Conservation (phyloP, 2,329 filamentous ascomycete genomes). For the Clonostachys chloroleuca region DNA sequence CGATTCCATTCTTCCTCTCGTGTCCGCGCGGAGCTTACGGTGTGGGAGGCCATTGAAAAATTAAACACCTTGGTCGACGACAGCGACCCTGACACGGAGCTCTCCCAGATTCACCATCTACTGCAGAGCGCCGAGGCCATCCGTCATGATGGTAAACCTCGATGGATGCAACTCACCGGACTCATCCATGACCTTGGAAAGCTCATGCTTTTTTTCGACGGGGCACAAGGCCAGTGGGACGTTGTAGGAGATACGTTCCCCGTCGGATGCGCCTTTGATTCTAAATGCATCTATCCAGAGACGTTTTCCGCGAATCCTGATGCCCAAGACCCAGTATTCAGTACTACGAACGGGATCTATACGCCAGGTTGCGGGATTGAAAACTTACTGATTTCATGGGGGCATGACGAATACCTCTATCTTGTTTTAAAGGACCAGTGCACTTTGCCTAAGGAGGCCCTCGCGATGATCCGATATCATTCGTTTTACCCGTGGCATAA, state of each 20-base stretch:
- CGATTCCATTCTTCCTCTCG: constrained; percentile 54
- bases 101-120: constrained; percentile 86
- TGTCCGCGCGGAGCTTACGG: constrained; percentile 64
- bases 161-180: constrained; percentile 77
- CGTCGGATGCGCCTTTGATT: constrained; percentile 71
- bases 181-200: constrained; percentile 79
- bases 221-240: constrained; percentile 81
- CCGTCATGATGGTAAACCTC: constrained; percentile 75
- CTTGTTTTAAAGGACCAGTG: constrained; percentile 81
- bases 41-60: constrained; percentile 92
- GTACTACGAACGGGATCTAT: constrained; percentile 78
- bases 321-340: constrained; percentile 64
- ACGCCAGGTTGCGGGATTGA: constrained; percentile 73
- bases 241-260: constrained; percentile 86
- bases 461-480: constrained; percentile 93
- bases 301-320: constrained; percentile 79
- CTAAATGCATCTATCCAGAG: constrained; percentile 74
- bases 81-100: constrained; percentile 81
- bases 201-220: constrained; percentile 72
- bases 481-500: constrained; percentile 91
- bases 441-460: constrained; percentile 71
- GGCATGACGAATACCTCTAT: constrained; percentile 85
- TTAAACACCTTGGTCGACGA: constrained; percentile 89
- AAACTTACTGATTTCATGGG: constrained; percentile 87
- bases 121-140: constrained; percentile 91